Conservation (phyloP, 306 rosid species). For the Lablab purpureus region DNA sequence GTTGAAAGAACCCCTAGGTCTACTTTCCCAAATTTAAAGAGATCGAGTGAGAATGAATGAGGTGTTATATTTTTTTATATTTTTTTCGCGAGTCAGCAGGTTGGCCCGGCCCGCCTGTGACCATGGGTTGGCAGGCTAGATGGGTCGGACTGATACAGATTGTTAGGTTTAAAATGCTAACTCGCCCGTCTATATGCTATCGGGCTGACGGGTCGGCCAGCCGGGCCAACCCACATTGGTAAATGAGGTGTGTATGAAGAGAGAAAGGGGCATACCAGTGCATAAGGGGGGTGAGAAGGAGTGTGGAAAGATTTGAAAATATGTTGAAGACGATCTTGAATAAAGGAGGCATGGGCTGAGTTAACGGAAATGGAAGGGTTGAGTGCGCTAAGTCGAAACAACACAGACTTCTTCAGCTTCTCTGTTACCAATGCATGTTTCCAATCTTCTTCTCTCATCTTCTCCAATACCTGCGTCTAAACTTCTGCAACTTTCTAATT, state of each 20-base stretch:
- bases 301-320: constrained; percentile 34
- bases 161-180: too few relatives aligned
- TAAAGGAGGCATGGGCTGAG: not conserved
- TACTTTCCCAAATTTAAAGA: too few relatives aligned
- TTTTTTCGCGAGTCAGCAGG: too few relatives aligned
- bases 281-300: constrained; percentile 41
- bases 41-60: too few relatives aligned
- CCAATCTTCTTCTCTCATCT: not conserved
- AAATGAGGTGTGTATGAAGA: too few relatives aligned
- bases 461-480: too few relatives aligned
- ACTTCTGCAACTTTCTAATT: not conserved
- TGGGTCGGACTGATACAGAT: too few relatives aligned
- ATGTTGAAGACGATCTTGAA: constrained; percentile 14
- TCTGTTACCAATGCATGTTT: not conserved
- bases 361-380: not conserved
- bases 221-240: too few relatives aligned
- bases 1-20: too few relatives aligned
- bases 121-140: too few relatives aligned
- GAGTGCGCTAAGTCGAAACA: not conserved
- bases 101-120: too few relatives aligned
- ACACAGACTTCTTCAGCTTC: not conserved
- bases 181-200: not conserved
- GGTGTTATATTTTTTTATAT: too few relatives aligned
- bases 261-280: not conserved
- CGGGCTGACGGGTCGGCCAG: not conserved